Evolutionary conservation across 2,329 filamentous ascomycete species (phyloP).

Genomic region (Thelonectria discophora): DNA sequence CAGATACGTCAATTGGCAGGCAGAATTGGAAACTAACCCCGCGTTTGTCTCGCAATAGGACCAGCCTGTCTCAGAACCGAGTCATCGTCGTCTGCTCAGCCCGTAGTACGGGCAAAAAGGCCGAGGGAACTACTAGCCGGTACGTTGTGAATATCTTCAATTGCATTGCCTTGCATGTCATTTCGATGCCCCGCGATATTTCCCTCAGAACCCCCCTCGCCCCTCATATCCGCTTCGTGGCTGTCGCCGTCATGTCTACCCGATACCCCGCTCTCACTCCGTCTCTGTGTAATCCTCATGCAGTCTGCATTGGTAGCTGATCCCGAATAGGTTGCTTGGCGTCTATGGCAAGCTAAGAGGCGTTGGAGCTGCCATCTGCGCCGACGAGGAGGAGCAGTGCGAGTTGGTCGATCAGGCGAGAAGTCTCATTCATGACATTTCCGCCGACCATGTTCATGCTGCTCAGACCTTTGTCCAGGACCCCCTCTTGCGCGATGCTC

Average conservation of each 20-base stretch:
- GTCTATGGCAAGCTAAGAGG: conserved; percentile 66
- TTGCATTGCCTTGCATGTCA: not conserved
- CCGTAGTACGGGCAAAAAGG: conserved; percentile 91
- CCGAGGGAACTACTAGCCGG: conserved; percentile 94
- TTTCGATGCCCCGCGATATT: conserved; percentile 11
- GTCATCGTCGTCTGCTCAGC: conserved; percentile 96
- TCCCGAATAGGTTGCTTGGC: conserved; percentile 60
- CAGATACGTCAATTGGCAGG: conserved; percentile 16
- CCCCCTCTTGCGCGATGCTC: conserved; percentile 62
- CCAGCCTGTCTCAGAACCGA: conserved; percentile 70
- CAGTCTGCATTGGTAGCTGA: conserved; percentile 11
- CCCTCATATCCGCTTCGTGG: not conserved
- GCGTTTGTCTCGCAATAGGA: conserved; percentile 38
- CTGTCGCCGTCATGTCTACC: not conserved
- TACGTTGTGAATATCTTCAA: conserved; percentile 55
- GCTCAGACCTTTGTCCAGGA: conserved; percentile 70
- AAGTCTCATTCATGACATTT: conserved; percentile 81
- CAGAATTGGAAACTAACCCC: conserved; percentile 28
- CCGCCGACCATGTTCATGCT: conserved; percentile 80
- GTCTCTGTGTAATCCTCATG: conserved; percentile 5
- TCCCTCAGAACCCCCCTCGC: conserved; percentile 9
- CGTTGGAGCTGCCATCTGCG: conserved; percentile 62
- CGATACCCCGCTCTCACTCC: not conserved
- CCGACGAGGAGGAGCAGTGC: conserved; percentile 59
- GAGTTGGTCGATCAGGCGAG: conserved; percentile 71